Base-by-base conservation (phyloP, 1,139 yeast species). In the Candida buenavistaensis region DNA sequence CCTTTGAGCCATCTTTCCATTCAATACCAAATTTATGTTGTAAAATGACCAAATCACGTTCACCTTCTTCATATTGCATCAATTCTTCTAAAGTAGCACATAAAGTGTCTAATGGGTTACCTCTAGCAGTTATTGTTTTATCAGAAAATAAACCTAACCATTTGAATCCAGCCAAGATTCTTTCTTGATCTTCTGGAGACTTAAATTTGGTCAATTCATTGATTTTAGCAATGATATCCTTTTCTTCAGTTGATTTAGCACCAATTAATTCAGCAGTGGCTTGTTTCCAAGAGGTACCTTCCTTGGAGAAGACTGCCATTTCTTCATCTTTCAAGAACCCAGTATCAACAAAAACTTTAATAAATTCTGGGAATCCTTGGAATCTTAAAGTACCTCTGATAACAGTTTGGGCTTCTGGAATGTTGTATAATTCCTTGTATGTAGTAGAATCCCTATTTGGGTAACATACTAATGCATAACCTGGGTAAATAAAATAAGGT, bases 341-440 rank as follows among this genome's bases (percentile, higher is more conserved):
- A 55, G 89, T 70, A 64, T 92, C 97, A 42, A 92, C 97, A 41
- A 92, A 77, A 33, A 84, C 97, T 72, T 90, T 90, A 64, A 90
- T 82, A 62, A 92, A 90, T 70, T 90, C 96, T 39, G 97, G 97
- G 90, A 92, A 92, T 34, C 98, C 98, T 69, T 89, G 97, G 80
- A 76, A 92, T 71, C 98, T 81, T 59, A 92, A 77, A 45, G 98
- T 92, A 57, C 98, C 98, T 74, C 98, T 86, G 54, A 92, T 78
- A 44, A 92, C 89, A 40, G 96, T 89, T 55, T 92, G 89, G 48
- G 98, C 98, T 72, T 92, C 98, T 48, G 98, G 98, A 47, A 92
- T 92, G 57, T 77, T 66, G 70, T 92, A 92, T 48, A 92, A 78
- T 64, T 90, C 94, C 72, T 80, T 85, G 78, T 87, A 92, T 42